phyloP scores from a whole-genome alignment of 768 basidiomycete genomes.

The Lactifluus pinguis region DNA sequence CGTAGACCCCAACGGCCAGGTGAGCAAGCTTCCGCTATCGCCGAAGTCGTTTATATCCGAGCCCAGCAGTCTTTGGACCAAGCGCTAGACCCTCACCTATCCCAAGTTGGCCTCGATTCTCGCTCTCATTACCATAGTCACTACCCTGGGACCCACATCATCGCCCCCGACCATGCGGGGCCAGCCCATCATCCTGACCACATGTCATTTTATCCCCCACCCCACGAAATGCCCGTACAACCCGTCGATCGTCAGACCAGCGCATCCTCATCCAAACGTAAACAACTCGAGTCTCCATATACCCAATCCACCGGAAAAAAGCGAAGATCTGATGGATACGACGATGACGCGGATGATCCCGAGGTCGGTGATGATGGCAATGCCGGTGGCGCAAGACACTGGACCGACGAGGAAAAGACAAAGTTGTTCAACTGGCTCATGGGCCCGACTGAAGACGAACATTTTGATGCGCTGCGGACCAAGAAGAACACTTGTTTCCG shows the following conservation, averaged over 20 bases:
- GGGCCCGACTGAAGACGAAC: constrained; percentile 59
- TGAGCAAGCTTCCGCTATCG: constrained; percentile 9
- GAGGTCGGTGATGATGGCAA: constrained; percentile 20
- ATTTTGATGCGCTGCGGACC: constrained; percentile 68
- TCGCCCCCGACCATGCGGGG: constrained; percentile 16
- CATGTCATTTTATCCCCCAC: constrained; percentile 12
- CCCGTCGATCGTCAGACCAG: constrained; percentile 15
- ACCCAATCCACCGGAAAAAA: constrained; percentile 13
- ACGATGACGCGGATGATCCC: constrained; percentile 19
- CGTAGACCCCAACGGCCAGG: constrained; percentile 20
- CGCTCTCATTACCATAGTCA: constrained; percentile 19
- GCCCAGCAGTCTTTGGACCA: constrained; percentile 17
- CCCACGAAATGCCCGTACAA: constrained; percentile 18
- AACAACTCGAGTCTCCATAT: constrained; percentile 15
- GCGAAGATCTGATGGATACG: constrained; percentile 16
- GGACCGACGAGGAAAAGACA: constrained; percentile 79
- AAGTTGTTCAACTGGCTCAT: constrained; percentile 74
- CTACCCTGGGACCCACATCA: constrained; percentile 15
- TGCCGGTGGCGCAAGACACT: constrained; percentile 62
- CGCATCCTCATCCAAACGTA: constrained; percentile 17
- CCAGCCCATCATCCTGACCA: constrained; percentile 18
- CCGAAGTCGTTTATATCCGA: constrained; percentile 11
- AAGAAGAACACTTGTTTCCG: constrained; percentile 79
- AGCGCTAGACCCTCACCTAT: constrained; percentile 20
- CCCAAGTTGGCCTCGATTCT: constrained; percentile 19